Conservation (phyloP, 192 early-diverging fungal genomes). For the Podila verticillata region DNA sequence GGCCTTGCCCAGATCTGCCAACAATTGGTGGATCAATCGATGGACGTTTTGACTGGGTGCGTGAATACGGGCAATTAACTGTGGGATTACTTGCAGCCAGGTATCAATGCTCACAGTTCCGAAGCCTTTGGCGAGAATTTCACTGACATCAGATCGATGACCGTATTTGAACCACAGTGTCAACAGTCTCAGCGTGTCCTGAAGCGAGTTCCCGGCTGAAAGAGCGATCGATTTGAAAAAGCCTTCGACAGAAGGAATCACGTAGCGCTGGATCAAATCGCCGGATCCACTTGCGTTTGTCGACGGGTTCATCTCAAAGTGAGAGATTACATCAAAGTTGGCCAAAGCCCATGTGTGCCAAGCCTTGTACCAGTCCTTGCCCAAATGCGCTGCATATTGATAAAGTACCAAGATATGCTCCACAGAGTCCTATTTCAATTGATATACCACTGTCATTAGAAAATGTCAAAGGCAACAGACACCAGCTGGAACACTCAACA, state of each 20-base stretch:
- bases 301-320: slow-evolving; percentile 62
- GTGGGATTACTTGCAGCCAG: slow-evolving; percentile 98
- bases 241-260: slow-evolving; percentile 91
- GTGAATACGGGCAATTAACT: slow-evolving; percentile 96
- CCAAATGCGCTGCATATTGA: slow-evolving; percentile 84
- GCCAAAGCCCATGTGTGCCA: slow-evolving; percentile 96
- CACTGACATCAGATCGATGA: slow-evolving; percentile 83
- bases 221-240: slow-evolving; percentile 94
- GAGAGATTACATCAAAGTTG: slow-evolving; percentile 87
- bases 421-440: slow-evolving; percentile 53
- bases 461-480: neutral
- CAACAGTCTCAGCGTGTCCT: slow-evolving; percentile 93
- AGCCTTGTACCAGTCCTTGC: slow-evolving; percentile 94
- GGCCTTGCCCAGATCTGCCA: slow-evolving; percentile 89
- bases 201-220: slow-evolving; percentile 84
- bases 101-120: slow-evolving; percentile 86
- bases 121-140: slow-evolving; percentile 83
- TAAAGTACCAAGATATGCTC: slow-evolving; percentile 83
- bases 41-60: slow-evolving; percentile 84
- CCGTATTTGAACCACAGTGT: slow-evolving; percentile 98
- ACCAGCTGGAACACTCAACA: neutral
- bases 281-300: slow-evolving; percentile 4
- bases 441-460: neutral
- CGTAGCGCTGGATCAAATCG: slow-evolving; percentile 61
- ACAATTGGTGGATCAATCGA: slow-evolving; percentile 84